Evolutionary conservation across 129 eudicot species (phyloP), one percentile per base, ranked within the genome.

Genomic region (Lactuca sativa): DNA sequence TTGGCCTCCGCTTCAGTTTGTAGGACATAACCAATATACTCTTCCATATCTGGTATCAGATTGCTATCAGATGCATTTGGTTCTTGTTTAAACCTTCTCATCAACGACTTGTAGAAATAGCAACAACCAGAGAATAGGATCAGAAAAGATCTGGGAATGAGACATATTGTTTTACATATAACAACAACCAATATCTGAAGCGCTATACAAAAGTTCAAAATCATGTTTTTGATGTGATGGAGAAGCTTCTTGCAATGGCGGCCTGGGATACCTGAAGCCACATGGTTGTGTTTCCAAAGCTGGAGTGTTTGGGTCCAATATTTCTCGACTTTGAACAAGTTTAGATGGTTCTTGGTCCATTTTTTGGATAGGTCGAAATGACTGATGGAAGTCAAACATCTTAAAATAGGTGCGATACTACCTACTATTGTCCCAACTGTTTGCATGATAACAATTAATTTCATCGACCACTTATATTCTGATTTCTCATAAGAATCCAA

Each of bases 231-330:
- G 13, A 72, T 2, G 30, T 37, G 30, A 51, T 69, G 70, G 60
- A 78, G 10, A 58, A 74, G 43, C 59, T 40, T 69, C 48, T 76
- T 78, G 48, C 57, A 63, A 18, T 52, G 52, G 8, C 18, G 74
- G 8, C 77, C 44, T 8, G 61, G 59, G 70, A 78, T 77, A 8
- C 37, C 18, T 31, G 49, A 41, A 53, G 17, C 3, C 4, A 77
- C 48, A 2, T 74, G 77, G 21, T 16, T 52, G 34, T n/a, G 5
- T 69, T 69, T 82, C 86, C 82, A 77, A 0, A 47, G 66, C 2
- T 13, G 62, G 55, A 82, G 41, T 55, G 9, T 67, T 56, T 77
- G 59, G 1, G 60, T 68, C 85, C 85, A 81, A 48, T 66, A 67
- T 17, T 17, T 78, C 54, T 81, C 85, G 1, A 81, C 63, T 52